Percentiles rank a stretch among this genome's conserved stretches.
Evolutionary conservation across 495 filamentous ascomycete species (phyloP).

Genomic region (Annulohypoxylon bovei): DNA sequence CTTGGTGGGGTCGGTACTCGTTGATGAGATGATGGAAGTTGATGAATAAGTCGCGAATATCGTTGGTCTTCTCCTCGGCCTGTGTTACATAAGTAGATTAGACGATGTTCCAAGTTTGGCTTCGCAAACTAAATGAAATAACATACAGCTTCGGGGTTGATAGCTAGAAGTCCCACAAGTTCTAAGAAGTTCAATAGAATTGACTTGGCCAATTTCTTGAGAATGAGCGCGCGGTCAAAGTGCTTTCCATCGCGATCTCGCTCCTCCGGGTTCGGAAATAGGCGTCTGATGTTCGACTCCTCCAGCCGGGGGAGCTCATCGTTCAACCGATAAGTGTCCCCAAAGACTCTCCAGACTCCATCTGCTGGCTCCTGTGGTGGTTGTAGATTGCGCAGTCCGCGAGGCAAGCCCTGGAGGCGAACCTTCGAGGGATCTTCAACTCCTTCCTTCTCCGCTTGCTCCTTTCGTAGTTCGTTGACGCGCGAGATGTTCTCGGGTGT

Average conservation of each 20-base stretch:
- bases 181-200: constrained; percentile 87
- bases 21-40: constrained; percentile 94
- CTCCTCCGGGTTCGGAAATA: constrained; percentile 64
- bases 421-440: constrained; percentile 40
- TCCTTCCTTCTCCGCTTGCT: constrained; percentile 46
- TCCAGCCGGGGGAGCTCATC: constrained; percentile 73
- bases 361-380: constrained; percentile 79
- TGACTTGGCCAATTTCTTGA: constrained; percentile 81
- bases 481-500: constrained; percentile 78
- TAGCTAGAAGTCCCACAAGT: constrained; percentile 73
- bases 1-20: constrained; percentile 95
- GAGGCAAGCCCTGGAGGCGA: constrained; percentile 68
- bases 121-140: background rate
- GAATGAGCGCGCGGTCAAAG: constrained; percentile 76
- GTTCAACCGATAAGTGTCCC: constrained; percentile 70
- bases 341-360: constrained; percentile 79
- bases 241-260: constrained; percentile 57
- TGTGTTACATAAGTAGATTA: constrained; percentile 21
- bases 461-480: constrained; percentile 63
- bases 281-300: constrained; percentile 73
- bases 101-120: background rate
- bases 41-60: constrained; percentile 81
- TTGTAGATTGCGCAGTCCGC: constrained; percentile 80
- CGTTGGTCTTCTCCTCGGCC: constrained; percentile 71
- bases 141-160: constrained; percentile 66